phyloP scores from a whole-genome alignment of 2,329 filamentous ascomycete species.

The Xylariales sp. region DNA sequence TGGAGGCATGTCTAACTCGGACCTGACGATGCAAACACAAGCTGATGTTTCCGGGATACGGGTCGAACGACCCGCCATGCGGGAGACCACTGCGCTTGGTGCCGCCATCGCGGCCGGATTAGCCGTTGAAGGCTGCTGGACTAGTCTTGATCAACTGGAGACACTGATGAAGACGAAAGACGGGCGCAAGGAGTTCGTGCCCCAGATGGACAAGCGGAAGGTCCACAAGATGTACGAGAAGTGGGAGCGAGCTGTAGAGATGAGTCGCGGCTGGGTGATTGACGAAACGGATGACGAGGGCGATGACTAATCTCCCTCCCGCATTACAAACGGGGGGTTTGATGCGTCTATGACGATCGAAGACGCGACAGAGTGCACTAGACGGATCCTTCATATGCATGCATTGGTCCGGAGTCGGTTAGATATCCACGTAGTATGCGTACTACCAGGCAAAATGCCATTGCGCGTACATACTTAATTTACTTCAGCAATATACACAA shows the following conservation, averaged over 20 bases:
- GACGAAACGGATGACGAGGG: slow-evolving; percentile 24
- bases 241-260: slow-evolving; percentile 55
- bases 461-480: too few species aligned
- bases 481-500: neutral
- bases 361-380: too few species aligned
- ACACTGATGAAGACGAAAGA: slow-evolving; percentile 60
- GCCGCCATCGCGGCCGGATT: slow-evolving; percentile 88
- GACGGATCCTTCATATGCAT: neutral
- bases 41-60: slow-evolving; percentile 79
- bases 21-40: slow-evolving; percentile 89
- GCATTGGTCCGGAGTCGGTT: neutral
- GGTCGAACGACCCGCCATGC: slow-evolving; percentile 80
- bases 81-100: slow-evolving; percentile 83
- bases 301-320: slow-evolving; percentile 3
- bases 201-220: slow-evolving; percentile 47
- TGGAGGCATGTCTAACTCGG: slow-evolving; percentile 83
- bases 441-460: too few species aligned
- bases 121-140: slow-evolving; percentile 71
- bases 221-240: slow-evolving; percentile 42
- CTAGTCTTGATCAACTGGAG: slow-evolving; percentile 66
- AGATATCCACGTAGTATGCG: too few species aligned
- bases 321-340: too few species aligned
- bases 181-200: slow-evolving; percentile 66
- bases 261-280: slow-evolving; percentile 51
- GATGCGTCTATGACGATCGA: too few species aligned